Evolutionary conservation across 2,329 filamentous ascomycete genomes (phyloP), one percentile per base, ranked within the genome.

Genomic region (Colletotrichum magnum): DNA sequence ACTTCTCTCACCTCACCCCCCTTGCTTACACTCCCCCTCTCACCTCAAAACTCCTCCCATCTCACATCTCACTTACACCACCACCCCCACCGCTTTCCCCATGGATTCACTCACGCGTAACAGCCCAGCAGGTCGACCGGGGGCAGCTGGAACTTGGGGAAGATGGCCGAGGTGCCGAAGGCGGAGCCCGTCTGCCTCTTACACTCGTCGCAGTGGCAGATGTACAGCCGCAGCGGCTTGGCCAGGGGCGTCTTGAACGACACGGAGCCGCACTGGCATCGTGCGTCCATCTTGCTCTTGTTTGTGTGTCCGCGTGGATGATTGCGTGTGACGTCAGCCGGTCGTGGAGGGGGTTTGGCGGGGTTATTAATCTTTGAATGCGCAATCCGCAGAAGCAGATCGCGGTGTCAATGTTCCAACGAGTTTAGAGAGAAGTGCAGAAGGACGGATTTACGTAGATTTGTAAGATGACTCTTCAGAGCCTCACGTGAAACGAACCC

Each of bases 121-220:
- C 86, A 87, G 66, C 85, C 85, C 72, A 90, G 74, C 54, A 83
- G 70, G 24, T 85, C 82, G 16, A 76, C 79, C 45, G 79, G 77
- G 0, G 89, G 88, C 32, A 93, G 79, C 10, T 82, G 77, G 69
- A 93, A 93, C n/a, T 83, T 83, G 7, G 90, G 91, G 73, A 92
- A 93, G 69, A 92, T 92, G 73, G 91, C 91, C 43, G 89, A 90
- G 39, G 90, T 88, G 32, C 90, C 91, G 78, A 91, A 93, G 1
- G 91, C 89, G 7, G 89, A 90, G 62, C 88, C 83, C 36, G 89
- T 89, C 80, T 93, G 91, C 66, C 87, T 85, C 56, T 88, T 86
- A 78, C 91, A 93, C 76, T 90, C 86, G 64, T 83, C 79, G 78
- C 92, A 93, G 80, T 93, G 92, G 80, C 91, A 93, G 76, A 93